Evolutionary conservation across 2,329 filamentous ascomycete species (phyloP).

Genomic region (Botryotinia globosa): DNA sequence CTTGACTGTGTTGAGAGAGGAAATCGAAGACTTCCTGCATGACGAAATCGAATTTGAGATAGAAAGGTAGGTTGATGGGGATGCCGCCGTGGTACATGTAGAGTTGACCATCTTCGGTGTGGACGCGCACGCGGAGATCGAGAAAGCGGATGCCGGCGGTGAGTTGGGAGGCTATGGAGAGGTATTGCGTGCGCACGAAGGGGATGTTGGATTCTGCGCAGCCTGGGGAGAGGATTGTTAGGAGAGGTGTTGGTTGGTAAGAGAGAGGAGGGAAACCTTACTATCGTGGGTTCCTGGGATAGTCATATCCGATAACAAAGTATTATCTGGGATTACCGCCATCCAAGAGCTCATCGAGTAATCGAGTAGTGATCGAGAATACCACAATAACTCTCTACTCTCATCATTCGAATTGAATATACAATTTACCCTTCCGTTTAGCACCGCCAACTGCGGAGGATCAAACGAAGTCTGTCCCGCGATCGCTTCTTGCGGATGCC

Average conservation of each 20-base stretch:
- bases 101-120: slow-evolving; percentile 55
- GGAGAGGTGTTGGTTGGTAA: neutral
- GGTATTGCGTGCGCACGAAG: slow-evolving; percentile 70
- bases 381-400: slow-evolving; percentile 40
- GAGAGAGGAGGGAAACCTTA: neutral
- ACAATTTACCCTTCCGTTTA: slow-evolving; percentile 39
- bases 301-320: slow-evolving; percentile 59
- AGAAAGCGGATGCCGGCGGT: slow-evolving; percentile 70
- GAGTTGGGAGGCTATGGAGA: slow-evolving; percentile 61
- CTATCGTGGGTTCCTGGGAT: slow-evolving; percentile 73
- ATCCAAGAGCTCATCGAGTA: slow-evolving; percentile 58
- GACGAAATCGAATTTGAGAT: slow-evolving; percentile 59
- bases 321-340: slow-evolving; percentile 54
- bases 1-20: slow-evolving; percentile 56
- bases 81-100: slow-evolving; percentile 70
- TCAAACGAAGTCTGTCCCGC: slow-evolving; percentile 27
- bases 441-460: slow-evolving; percentile 32
- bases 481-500: slow-evolving; percentile 29
- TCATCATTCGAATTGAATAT: slow-evolving; percentile 38
- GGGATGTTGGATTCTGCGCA: slow-evolving; percentile 53
- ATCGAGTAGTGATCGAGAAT: slow-evolving; percentile 38
- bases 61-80: slow-evolving; percentile 62
- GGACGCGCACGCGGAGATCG: slow-evolving; percentile 60
- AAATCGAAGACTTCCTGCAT: slow-evolving; percentile 59
- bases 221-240: slow-evolving; percentile 33